phyloP scores from a whole-genome alignment of 371 early-diverging fungal species.

The Haplosporangium sp. region DNA sequence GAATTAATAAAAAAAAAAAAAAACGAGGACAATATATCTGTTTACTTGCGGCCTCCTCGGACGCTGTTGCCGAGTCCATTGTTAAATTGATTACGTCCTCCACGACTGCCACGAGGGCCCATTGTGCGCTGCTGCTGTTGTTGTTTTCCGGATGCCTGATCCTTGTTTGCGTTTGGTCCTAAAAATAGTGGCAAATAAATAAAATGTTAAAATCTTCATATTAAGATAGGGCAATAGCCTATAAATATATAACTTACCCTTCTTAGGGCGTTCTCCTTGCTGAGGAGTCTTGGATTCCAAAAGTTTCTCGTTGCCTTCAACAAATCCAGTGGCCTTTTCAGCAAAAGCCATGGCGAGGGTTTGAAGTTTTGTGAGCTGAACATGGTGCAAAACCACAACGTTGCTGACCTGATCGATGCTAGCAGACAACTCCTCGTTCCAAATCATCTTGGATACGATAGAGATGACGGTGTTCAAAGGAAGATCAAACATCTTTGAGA shows the following conservation, averaged over 20 bases:
- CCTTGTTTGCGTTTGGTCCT: constrained; percentile 56
- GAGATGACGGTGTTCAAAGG: constrained; percentile 73
- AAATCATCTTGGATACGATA: constrained; percentile 93
- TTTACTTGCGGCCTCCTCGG: constrained; percentile 54
- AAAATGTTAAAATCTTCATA: background rate
- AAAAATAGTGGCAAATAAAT: background rate
- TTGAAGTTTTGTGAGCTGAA: constrained; percentile 88
- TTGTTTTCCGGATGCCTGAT: constrained; percentile 44
- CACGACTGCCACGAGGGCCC: constrained; percentile 50
- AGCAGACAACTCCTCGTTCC: constrained; percentile 89
- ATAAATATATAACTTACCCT: constrained; percentile 37
- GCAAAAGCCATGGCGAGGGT: constrained; percentile 86
- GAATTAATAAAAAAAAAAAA: background rate
- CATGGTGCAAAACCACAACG: constrained; percentile 85
- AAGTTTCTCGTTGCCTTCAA: constrained; percentile 93
- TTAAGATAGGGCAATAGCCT: background rate
- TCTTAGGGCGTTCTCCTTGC: constrained; percentile 57
- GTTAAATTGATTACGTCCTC: constrained; percentile 59
- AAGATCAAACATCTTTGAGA: constrained; percentile 90
- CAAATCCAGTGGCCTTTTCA: constrained; percentile 89
- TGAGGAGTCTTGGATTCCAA: constrained; percentile 73
- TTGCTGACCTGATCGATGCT: constrained; percentile 85
- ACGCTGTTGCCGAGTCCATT: constrained; percentile 62
- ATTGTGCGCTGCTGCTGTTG: constrained; percentile 56
- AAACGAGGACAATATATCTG: background rate